Evolutionary conservation across 1,139 yeast species (phyloP), one percentile per base, ranked within the genome.

Genomic region (Wickerhamomyces sp.): DNA sequence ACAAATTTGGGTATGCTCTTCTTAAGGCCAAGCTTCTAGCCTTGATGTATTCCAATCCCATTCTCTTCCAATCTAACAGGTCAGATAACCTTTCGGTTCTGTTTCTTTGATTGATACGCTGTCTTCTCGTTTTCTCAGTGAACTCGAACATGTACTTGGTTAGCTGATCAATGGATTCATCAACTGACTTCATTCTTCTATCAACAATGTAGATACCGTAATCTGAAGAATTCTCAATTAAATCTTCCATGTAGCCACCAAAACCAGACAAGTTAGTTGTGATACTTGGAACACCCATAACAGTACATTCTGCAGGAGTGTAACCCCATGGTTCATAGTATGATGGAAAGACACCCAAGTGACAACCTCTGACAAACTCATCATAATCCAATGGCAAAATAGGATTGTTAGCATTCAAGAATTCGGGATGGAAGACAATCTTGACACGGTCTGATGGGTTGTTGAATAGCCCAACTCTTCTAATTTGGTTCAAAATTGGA

Each of bases 261-360:
- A 91, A 91, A 2, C 98, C 98, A 8, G 96, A 87, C 46, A 91
- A 69, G 60, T 91, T 91, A 34, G 98, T 91, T 18, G 98, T 89
- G 54, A 91, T 86, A n/a, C 96, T 86, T 15, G 98, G 98, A 39
- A 91, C 95, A 42, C 98, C 98, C 98, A 91, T 91, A 24, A 91
- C 98, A 1, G 98, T 91, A 68, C 98, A 91, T 60, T 91, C 98
- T 10, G 97, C 97, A 10, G 98, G 98, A 6, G 98, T 91, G 62
- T 91, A 91, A 24, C 98, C 98, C 98, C 98, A 91, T 6, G 98
- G 98, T 63, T 91, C 98, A 57, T 91, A 91, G 64, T 91, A 91
- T 0, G 96, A 87, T 33, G 98, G 98, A 80, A 91, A 91, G 34
- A 91, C 95, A 59, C 98, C 98, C 65, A 91, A 69, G 62, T 91